These are phyloP conservation scores for Ceratobasidium sp. DNA, from an alignment of 1,284 basidiomycete genomes.

Conservation along the genomic window DNA sequence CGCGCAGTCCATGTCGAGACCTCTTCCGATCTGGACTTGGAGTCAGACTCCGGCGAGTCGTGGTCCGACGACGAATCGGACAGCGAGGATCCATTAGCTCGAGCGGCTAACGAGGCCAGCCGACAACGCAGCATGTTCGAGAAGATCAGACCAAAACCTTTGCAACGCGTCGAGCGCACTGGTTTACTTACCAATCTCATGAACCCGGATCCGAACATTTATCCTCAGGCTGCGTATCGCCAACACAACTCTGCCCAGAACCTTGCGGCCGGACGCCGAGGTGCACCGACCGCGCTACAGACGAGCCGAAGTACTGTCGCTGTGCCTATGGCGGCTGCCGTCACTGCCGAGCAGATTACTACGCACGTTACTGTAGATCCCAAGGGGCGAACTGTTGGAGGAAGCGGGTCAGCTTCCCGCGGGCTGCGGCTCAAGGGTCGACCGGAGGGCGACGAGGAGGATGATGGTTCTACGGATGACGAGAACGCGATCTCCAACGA, in stretches of 20 bases:
- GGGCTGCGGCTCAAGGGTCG: slow-evolving; percentile 63
- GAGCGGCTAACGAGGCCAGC: slow-evolving; percentile 69
- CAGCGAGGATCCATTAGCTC: slow-evolving; percentile 47
- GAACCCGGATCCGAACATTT: slow-evolving; percentile 68
- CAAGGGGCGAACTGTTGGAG: slow-evolving; percentile 40
- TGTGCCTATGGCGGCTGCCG: slow-evolving; percentile 68
- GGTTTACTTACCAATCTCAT: slow-evolving; percentile 73
- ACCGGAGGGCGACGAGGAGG: slow-evolving; percentile 71
- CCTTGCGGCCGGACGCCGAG: slow-evolving; percentile 37
- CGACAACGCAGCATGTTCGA: slow-evolving; percentile 79
- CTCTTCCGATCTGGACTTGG: slow-evolving; percentile 53
- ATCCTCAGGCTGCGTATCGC: slow-evolving; percentile 40
- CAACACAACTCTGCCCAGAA: slow-evolving; percentile 47
- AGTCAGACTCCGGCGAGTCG: slow-evolving; percentile 64
- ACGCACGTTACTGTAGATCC: slow-evolving; percentile 48
- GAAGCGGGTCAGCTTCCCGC: slow-evolving; percentile 14
- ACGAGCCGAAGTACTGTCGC: slow-evolving; percentile 74
- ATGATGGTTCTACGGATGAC: slow-evolving; percentile 64
- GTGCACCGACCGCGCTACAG: slow-evolving; percentile 55
- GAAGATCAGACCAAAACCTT: slow-evolving; percentile 74
- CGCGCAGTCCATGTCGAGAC: slow-evolving; percentile 42
- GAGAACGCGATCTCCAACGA: slow-evolving; percentile 50
- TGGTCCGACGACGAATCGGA: slow-evolving; percentile 51
- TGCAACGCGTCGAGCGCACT: slow-evolving; percentile 56
- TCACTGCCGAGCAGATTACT: slow-evolving; percentile 60